Evolutionary conservation across 495 filamentous ascomycete genomes (phyloP).

Genomic region (Podospora bellae-mahoneyi): DNA sequence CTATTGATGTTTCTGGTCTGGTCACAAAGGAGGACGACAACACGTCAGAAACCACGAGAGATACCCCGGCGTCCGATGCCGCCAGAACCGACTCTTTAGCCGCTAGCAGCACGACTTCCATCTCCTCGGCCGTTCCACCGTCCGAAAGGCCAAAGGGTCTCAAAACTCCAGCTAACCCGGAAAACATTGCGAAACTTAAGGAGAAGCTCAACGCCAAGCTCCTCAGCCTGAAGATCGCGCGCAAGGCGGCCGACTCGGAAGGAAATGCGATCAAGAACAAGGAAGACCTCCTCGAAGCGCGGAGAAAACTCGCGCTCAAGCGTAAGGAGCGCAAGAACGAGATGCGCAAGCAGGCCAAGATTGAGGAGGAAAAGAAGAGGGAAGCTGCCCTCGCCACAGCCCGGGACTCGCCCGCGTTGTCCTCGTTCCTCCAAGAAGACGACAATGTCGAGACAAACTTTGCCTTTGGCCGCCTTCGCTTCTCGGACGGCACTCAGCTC

Average conservation of each 20-base stretch:
- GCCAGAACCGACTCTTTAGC: conserved; percentile 39
- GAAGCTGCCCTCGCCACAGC: conserved; percentile 65
- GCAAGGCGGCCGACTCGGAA: conserved; percentile 78
- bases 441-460: conserved; percentile 59
- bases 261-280: conserved; percentile 75
- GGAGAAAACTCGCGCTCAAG: conserved; percentile 79
- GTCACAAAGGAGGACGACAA: conserved; percentile 44
- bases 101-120: conserved; percentile 65
- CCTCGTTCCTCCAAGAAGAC: conserved; percentile 61
- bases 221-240: conserved; percentile 71
- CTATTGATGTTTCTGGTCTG: conserved; percentile 48
- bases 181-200: conserved; percentile 52
- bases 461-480: conserved; percentile 81
- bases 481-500: conserved; percentile 75
- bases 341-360: conserved; percentile 65
- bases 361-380: conserved; percentile 66
- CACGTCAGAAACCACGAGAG: conserved; percentile 52
- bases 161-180: conserved; percentile 59
- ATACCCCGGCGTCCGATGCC: conserved; percentile 65
- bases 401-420: conserved; percentile 57
- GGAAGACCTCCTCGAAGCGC: conserved; percentile 84
- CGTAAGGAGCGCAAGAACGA: conserved; percentile 86
- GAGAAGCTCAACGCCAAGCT: conserved; percentile 76
- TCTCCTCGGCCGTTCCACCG: conserved; percentile 64
- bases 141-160: conserved; percentile 53